Evolutionary conservation across 331 rosid genomes (phyloP), one percentile per base, ranked within the genome.

Genomic region (Rhamnella rubrinervis): DNA sequence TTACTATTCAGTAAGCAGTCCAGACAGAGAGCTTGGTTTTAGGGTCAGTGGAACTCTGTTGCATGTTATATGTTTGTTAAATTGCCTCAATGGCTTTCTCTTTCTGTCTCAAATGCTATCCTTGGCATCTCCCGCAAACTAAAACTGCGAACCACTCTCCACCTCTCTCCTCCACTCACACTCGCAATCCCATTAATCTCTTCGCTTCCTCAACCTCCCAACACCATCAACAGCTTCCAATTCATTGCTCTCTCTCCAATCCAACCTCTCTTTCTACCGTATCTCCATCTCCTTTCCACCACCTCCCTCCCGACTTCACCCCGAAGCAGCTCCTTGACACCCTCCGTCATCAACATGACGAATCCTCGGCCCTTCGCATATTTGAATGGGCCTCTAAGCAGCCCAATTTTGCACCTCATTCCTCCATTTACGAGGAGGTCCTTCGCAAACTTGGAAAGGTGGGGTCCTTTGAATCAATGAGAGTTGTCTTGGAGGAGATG

Each of bases 341-440:
- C 83, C 83, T 92, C 57, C 89, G 92, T 59, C 83, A 82, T 84
- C 96, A 86, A 59, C 81, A 73, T 26, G 96, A 92, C 69, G 87
- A 85, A 44, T 78, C 91, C 18, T 83, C 98, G 0, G 81, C 86
- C 3, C 83, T 92, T 20, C 86, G 85, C 62, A 49, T 88, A 20
- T 83, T 84, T 77, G 82, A 86, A 37, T 88, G 96, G 93, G 98
- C 98, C 70, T 85, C 91, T 0, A 74, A 79, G 75, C 96, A 88
- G 75, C 87, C 92, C 79, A 83, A 76, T 55, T 90, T 85, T 82
- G 31, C 72, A 0, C 85, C 92, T 46, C 38, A 20, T 70, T 71
- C 84, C 26, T 65, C 83, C 26, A 15, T 86, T 9, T 88, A 80
- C 80, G 64, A 87, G 63, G 92, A 86, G 64, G 38, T 81, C 68